Evolutionary conservation across 140 eudicot species (phyloP).

Genomic region (Artemisia princeps): DNA sequence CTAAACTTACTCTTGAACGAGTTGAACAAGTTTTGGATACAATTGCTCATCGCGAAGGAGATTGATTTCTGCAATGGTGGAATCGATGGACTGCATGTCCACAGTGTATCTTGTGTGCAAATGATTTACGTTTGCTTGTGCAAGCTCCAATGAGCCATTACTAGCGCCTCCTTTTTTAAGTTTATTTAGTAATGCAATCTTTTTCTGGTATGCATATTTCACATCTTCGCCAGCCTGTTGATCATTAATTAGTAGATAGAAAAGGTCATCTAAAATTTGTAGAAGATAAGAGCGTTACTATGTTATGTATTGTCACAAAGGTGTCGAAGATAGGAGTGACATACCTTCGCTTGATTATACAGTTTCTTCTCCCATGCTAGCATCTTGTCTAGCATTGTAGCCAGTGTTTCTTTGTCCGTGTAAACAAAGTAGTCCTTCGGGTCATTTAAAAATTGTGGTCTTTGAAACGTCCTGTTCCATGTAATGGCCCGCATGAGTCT

Average conservation of each 20-base stretch:
- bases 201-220: slow-evolving; percentile 63
- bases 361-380: slow-evolving; percentile 85
- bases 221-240: slow-evolving; percentile 60
- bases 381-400: slow-evolving; percentile 63
- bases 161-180: slow-evolving; percentile 46
- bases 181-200: slow-evolving; percentile 48
- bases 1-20: slow-evolving; percentile 59
- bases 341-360: slow-evolving; percentile 77
- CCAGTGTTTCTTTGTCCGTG: slow-evolving; percentile 61
- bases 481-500: slow-evolving; percentile 60
- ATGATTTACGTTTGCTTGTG: slow-evolving; percentile 55
- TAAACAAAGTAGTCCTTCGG: slow-evolving; percentile 42
- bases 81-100: slow-evolving; percentile 70
- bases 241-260: slow-evolving; percentile 15
- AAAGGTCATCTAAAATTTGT: slow-evolving; percentile 2
- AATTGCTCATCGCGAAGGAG: slow-evolving; percentile 69
- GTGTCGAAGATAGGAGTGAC: not conserved
- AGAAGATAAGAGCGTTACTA: not conserved
- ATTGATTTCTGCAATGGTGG: slow-evolving; percentile 63
- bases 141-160: slow-evolving; percentile 45
- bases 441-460: slow-evolving; percentile 30
- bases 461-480: slow-evolving; percentile 55
- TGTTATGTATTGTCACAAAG: not conserved
- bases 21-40: slow-evolving; percentile 62
- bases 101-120: slow-evolving; percentile 64